Percentiles rank a stretch among this genome's conserved stretches.
These are phyloP conservation scores for Cladophialophora bantiana DNA, from an alignment of 2,329 filamentous ascomycete genomes.

Conservation along the genomic window DNA sequence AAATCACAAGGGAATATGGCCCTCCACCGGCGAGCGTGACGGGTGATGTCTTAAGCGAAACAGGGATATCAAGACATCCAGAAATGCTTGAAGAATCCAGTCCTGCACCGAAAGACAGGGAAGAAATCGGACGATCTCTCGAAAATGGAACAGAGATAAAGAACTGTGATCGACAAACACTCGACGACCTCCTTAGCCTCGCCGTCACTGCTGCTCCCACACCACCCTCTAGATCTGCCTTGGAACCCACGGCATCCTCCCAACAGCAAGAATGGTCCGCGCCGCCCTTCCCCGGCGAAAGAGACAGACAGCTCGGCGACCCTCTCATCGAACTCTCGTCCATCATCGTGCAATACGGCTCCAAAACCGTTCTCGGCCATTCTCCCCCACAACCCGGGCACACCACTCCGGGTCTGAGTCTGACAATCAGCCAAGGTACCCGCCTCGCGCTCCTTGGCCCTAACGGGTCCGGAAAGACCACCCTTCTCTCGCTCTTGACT, in stretches of 20 bases:
- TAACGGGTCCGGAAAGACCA: conserved; percentile 95
- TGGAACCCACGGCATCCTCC: not conserved
- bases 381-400: conserved; percentile 60
- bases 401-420: conserved; percentile 71
- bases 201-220: not conserved
- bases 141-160: not conserved
- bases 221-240: not conserved
- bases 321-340: conserved; percentile 86
- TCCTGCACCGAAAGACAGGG: not conserved
- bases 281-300: not conserved
- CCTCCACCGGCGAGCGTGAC: conserved; percentile 32
- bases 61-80: conserved; percentile 29
- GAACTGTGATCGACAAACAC: not conserved
- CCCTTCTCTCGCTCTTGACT: conserved; percentile 86
- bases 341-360: conserved; percentile 80
- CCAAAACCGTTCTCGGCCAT: conserved; percentile 78
- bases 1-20: conserved; percentile 22
- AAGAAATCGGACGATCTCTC: not conserved
- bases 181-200: conserved; percentile 17
- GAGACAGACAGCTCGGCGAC: conserved; percentile 60
- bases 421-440: conserved; percentile 82
- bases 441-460: conserved; percentile 93
- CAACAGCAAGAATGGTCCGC: not conserved
- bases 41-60: conserved; percentile 33
- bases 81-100: conserved; percentile 9